phyloP scores from a whole-genome alignment of 805 yeast species.

The Spathaspora girioi region DNA sequence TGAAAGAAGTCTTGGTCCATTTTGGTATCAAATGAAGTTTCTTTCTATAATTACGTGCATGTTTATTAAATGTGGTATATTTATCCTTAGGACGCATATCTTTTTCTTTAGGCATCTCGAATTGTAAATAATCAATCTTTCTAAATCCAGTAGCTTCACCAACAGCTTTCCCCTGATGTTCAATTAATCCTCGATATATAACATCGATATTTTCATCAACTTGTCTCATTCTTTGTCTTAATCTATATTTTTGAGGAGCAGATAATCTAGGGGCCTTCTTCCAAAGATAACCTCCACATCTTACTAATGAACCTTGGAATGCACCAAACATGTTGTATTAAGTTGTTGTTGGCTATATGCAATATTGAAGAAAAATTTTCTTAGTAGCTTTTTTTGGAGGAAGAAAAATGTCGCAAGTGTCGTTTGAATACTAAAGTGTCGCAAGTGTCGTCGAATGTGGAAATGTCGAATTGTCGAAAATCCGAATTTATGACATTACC shows the following conservation, averaged over 20 bases:
- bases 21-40: slow-evolving; percentile 84
- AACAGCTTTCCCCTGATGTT: slow-evolving; percentile 14
- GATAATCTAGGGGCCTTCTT: slow-evolving; percentile 55
- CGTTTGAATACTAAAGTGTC: not conserved
- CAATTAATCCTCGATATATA: slow-evolving; percentile 40
- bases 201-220: slow-evolving; percentile 79
- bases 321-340: not conserved
- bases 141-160: slow-evolving; percentile 34
- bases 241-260: slow-evolving; percentile 74
- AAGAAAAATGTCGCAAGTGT: not conserved
- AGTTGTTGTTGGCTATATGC: not conserved
- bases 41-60: slow-evolving; percentile 77
- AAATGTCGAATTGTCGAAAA: no score
- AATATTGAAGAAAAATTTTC: not conserved
- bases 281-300: slow-evolving; percentile 79
- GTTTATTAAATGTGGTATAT: slow-evolving; percentile 79
- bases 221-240: slow-evolving; percentile 73
- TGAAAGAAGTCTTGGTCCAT: slow-evolving; percentile 82
- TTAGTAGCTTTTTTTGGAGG: not conserved
- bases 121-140: slow-evolving; percentile 34
- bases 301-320: slow-evolving; percentile 50
- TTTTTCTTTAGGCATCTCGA: slow-evolving; percentile 64
- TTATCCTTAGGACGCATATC: slow-evolving; percentile 83
- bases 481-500: no score
- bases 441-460: no score